Evolutionary conservation across 2,329 filamentous ascomycete genomes (phyloP).

Genomic region (Bipolaris zeicola): DNA sequence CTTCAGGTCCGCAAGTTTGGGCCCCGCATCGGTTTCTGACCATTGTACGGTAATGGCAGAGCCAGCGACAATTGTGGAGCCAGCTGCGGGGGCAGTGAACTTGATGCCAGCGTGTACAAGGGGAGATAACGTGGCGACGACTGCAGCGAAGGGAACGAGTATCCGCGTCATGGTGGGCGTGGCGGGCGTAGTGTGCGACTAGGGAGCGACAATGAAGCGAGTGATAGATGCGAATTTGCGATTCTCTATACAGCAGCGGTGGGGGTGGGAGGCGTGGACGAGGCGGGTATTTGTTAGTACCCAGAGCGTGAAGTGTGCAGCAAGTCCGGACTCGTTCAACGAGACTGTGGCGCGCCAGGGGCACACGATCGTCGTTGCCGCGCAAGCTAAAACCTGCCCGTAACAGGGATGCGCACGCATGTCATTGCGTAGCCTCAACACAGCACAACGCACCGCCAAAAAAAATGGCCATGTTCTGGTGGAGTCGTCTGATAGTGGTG

Average conservation of each 20-base stretch:
- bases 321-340: slow-evolving; percentile 19
- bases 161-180: slow-evolving; percentile 36
- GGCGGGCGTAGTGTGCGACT: slow-evolving; percentile 4
- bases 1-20: slow-evolving; percentile 56
- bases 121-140: slow-evolving; percentile 50
- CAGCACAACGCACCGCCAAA: background rate
- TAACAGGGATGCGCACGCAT: slow-evolving; percentile 26
- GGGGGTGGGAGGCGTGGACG: slow-evolving; percentile 1
- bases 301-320: slow-evolving; percentile 11
- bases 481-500: too few species aligned
- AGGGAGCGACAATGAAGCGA: slow-evolving; percentile 2
- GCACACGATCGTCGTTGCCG: slow-evolving; percentile 32
- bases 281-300: slow-evolving; percentile 4
- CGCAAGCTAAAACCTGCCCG: slow-evolving; percentile 24
- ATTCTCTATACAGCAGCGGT: background rate
- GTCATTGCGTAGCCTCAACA: slow-evolving; percentile 15
- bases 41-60: slow-evolving; percentile 61
- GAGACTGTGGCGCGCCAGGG: slow-evolving; percentile 34
- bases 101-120: slow-evolving; percentile 58
- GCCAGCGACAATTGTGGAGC: slow-evolving; percentile 57
- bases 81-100: slow-evolving; percentile 60
- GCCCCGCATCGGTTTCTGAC: slow-evolving; percentile 60
- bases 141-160: slow-evolving; percentile 31
- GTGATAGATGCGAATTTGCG: background rate
- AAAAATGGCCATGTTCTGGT: background rate